Conservation (phyloP, 768 basidiomycete genomes). For the Boletus vermiculosoides region DNA sequence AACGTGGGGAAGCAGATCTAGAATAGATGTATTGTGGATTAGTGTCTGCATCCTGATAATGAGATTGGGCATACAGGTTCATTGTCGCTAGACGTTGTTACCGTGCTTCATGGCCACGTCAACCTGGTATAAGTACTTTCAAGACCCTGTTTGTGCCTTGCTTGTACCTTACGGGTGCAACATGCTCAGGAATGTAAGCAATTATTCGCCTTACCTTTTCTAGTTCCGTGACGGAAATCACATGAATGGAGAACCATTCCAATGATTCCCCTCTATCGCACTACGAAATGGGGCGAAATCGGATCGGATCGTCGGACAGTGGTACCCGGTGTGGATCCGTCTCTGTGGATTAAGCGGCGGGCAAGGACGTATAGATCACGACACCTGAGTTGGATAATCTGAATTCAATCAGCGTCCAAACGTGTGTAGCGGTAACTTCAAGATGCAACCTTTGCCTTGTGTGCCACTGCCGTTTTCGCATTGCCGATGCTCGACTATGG, state of each 20-base stretch:
- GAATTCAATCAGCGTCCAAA: no score
- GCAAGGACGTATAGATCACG: no score
- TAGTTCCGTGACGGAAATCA: background rate
- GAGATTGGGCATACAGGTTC: background rate
- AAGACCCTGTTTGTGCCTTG: background rate
- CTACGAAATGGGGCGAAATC: background rate
- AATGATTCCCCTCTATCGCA: no score
- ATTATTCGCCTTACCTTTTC: background rate
- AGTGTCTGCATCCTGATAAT: background rate
- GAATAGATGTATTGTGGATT: background rate
- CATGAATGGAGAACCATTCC: background rate
- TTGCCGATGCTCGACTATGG: no score
- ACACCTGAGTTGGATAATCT: no score
- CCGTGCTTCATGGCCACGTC: background rate
- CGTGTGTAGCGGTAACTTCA: no score
- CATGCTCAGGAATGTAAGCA: background rate
- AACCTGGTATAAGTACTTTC: background rate
- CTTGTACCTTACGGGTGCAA: background rate
- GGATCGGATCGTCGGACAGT: background rate
- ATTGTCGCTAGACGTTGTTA: background rate
- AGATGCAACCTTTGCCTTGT: no score
- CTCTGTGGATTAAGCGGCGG: no score
- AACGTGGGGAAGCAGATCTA: background rate
- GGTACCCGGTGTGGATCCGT: background rate
- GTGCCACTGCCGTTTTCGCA: no score